Base-by-base conservation (phyloP, 139 green algal genomes). In the Mesostigma viride region DNA sequence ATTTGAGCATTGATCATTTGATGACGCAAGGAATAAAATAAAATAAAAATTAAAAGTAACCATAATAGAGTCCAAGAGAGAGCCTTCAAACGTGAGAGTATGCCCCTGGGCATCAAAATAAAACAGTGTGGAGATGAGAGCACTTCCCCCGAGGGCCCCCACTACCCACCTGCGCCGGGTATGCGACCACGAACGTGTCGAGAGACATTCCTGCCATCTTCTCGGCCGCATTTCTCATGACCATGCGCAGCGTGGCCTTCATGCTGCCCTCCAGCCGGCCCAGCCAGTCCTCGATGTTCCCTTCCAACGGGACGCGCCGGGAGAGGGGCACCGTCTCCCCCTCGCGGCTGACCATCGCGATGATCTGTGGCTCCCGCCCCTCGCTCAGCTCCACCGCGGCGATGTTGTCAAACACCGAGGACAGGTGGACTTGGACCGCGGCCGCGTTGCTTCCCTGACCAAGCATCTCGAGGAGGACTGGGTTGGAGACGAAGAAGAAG, bases 401-500 rank as follows among this genome's bases (percentile, higher is more conserved):
- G 3, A 97, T 68, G 11, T 83, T 86, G 82, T 97, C 91, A 72
- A 97, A 97, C 35, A 97, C 79, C 57, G 90, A 89, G 3, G 84
- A 93, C 80, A 97, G 95, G 84, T 97, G 90, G 0, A 83, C 88
- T 68, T 92, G 87, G 33, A 97, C 90, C 20, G 73, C 79, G 33
- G 86, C 80, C 1, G 91, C 90, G 75, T 97, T 87, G 3, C 79
- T 89, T 61, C 91, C 90, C 47, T 96, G 79, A 1, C 86, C 94
- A 76, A 97, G 80, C 64, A 97, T 95, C 76, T 97, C 90, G 51
- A 97, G 82, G 73, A 97, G 82, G 0, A 89, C 96, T 57, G 91
- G 85, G 72, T 97, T 90, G 3, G 87, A 95, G 33, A 97, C 91
- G 77, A 97, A 97, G 79, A 96, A 96, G 77, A 97, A 97, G 67